These are phyloP conservation scores for Monilinia fructigena DNA, from an alignment of 2,329 filamentous ascomycete species.

Conservation along the genomic window DNA sequence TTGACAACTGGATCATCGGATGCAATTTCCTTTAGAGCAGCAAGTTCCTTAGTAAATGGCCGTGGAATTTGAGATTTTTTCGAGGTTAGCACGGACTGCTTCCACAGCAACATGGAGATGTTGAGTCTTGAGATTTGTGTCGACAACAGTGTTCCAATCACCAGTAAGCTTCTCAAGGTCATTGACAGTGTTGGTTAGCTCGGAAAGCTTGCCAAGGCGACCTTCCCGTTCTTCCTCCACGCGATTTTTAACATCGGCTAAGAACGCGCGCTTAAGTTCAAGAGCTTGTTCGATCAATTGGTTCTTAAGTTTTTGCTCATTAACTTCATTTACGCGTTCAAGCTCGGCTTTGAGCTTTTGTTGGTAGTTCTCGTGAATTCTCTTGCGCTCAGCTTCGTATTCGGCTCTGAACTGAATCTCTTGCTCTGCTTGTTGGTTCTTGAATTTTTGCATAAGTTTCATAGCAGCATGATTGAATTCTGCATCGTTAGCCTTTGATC, in stretches of 20 bases:
- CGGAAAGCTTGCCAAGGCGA: slow-evolving; percentile 79
- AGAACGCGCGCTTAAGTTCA: slow-evolving; percentile 80
- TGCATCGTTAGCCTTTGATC: slow-evolving; percentile 54
- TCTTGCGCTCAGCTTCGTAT: slow-evolving; percentile 83
- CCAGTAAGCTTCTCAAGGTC: slow-evolving; percentile 85
- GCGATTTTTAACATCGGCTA: slow-evolving; percentile 71
- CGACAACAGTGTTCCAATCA: slow-evolving; percentile 88
- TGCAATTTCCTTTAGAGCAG: slow-evolving; percentile 90
- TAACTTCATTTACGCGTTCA: slow-evolving; percentile 74
- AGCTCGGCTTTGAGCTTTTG: slow-evolving; percentile 76
- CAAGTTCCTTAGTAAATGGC: slow-evolving; percentile 89
- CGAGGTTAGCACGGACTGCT: slow-evolving; percentile 80
- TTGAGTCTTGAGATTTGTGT: slow-evolving; percentile 88
- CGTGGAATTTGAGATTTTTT: slow-evolving; percentile 71
- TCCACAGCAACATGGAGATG: slow-evolving; percentile 96
- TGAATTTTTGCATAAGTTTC: slow-evolving; percentile 84
- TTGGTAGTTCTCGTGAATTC: slow-evolving; percentile 74
- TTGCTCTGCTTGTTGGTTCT: slow-evolving; percentile 76
- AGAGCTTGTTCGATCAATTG: slow-evolving; percentile 88
- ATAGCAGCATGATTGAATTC: slow-evolving; percentile 86
- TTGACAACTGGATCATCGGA: slow-evolving; percentile 81
- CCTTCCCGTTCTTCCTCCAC: slow-evolving; percentile 88
- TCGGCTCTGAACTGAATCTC: slow-evolving; percentile 82
- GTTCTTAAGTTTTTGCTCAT: slow-evolving; percentile 81
- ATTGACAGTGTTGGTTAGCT: slow-evolving; percentile 72